These are phyloP conservation scores for Cutaneotrichosporon sp. DNA, from an alignment of 1,284 basidiomycete species.

Conservation along the genomic window DNA sequence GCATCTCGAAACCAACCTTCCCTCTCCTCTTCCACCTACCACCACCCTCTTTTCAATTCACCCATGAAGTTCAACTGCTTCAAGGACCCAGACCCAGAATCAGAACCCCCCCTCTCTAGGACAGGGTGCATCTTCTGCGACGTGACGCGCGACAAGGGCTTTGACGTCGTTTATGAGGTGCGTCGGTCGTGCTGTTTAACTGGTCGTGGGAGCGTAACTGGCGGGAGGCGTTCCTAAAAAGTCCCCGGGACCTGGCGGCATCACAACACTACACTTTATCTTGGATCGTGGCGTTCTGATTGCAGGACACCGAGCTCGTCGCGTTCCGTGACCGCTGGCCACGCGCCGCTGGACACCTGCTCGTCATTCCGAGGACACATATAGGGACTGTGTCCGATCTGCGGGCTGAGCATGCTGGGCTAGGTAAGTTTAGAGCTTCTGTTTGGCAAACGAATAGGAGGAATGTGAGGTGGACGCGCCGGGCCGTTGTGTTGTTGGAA, in stretches of 20 bases:
- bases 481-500: too few relatives aligned
- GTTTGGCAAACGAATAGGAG: not conserved
- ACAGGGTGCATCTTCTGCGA: constrained; percentile 61
- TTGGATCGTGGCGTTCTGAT: not conserved
- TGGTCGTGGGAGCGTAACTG: not conserved
- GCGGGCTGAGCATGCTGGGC: constrained; percentile 54
- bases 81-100: constrained; percentile 8
- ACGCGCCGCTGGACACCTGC: constrained; percentile 62
- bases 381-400: constrained; percentile 62
- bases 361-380: constrained; percentile 66
- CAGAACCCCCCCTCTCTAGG: constrained; percentile 5
- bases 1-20: not conserved
- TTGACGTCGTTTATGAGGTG: constrained; percentile 64
- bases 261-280: not conserved
- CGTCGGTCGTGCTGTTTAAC: constrained; percentile 13
- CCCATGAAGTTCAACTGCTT: constrained; percentile 20
- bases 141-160: constrained; percentile 60
- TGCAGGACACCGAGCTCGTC: constrained; percentile 61
- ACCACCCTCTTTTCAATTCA: not conserved
- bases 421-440: constrained; percentile 54
- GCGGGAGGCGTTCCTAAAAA: not conserved
- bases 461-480: too few relatives aligned
- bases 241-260: constrained; percentile 3
- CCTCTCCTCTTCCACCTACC: not conserved
- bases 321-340: constrained; percentile 66